Conservation (phyloP, 1,139 yeast genomes). For the Zhuliangozyma parablackwelliae region DNA sequence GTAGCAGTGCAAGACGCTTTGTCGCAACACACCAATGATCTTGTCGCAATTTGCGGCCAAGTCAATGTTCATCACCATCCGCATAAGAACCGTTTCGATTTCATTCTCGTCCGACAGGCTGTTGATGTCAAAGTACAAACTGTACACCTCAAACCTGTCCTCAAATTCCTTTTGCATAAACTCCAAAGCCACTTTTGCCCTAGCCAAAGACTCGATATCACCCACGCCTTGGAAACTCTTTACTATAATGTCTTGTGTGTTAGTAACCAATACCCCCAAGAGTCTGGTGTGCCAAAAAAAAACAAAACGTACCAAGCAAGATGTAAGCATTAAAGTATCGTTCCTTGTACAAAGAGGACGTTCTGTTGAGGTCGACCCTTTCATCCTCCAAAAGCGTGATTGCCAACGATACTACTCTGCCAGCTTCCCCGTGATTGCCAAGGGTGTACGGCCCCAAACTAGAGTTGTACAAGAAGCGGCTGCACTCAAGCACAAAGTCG, state of each 20-base stretch:
- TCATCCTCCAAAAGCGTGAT: conserved; percentile 6
- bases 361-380: background rate
- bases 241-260: background rate
- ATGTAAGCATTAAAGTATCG: conserved; percentile 7
- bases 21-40: conserved; percentile 14
- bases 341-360: conserved; percentile 2
- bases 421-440: conserved; percentile 2
- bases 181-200: conserved; percentile 4
- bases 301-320: conserved; percentile 4
- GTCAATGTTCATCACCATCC: conserved; percentile 18
- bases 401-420: conserved; percentile 3
- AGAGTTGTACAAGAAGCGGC: conserved; percentile 7
- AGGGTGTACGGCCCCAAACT: conserved; percentile 4
- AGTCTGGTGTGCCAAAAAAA: too few species aligned
- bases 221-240: conserved; percentile 5
- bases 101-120: conserved; percentile 1
- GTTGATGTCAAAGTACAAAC: conserved; percentile 5
- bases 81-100: conserved; percentile 15
- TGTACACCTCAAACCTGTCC: conserved; percentile 7
- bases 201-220: conserved; percentile 1
- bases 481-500: conserved; percentile 7
- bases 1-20: conserved; percentile 13
- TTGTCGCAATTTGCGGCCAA: conserved; percentile 9
- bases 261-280: conserved; percentile 1
- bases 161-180: conserved; percentile 6